Conservation (phyloP, 805 yeast species). For the Cephaloascus albidus region DNA sequence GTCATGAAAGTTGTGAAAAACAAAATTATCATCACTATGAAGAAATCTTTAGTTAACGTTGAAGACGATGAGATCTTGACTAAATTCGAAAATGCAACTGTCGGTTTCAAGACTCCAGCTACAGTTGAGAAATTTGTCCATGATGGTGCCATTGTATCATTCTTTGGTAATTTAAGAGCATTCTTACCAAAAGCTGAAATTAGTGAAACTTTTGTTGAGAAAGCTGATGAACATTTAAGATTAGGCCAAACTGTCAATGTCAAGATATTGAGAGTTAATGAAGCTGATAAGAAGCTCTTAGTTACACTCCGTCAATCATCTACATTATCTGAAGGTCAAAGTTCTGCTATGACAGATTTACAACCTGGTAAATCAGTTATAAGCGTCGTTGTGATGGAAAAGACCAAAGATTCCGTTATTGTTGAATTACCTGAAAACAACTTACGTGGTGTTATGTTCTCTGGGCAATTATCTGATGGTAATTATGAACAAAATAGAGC, state of each 20-base stretch:
- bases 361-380: conserved; percentile 56
- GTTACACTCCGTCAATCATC: conserved; percentile 70
- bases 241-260: conserved; percentile 74
- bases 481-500: conserved; percentile 67
- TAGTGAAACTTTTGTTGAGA: conserved; percentile 75
- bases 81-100: conserved; percentile 23
- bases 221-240: conserved; percentile 70
- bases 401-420: conserved; percentile 61
- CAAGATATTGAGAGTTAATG: conserved; percentile 49
- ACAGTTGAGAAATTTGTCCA: conserved; percentile 64
- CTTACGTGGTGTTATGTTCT: conserved; percentile 61
- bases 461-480: conserved; percentile 72
- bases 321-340: conserved; percentile 38
- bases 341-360: conserved; percentile 33
- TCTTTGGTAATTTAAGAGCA: conserved; percentile 72
- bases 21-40: conserved; percentile 58
- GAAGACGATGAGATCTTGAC: conserved; percentile 45
- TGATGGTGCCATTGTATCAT: conserved; percentile 75
- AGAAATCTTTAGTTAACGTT: conserved; percentile 71
- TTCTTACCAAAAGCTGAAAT: conserved; percentile 83
- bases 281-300: conserved; percentile 40
- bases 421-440: conserved; percentile 47
- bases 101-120: conserved; percentile 53
- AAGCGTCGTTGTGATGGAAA: conserved; percentile 57
- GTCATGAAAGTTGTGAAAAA: conserved; percentile 43